A percentile compares a stretch with the other conserved stretches of the same genome.
Evolutionary conservation across 2,329 filamentous ascomycete genomes (phyloP).

Genomic region (Tricladium varicosporioides): DNA sequence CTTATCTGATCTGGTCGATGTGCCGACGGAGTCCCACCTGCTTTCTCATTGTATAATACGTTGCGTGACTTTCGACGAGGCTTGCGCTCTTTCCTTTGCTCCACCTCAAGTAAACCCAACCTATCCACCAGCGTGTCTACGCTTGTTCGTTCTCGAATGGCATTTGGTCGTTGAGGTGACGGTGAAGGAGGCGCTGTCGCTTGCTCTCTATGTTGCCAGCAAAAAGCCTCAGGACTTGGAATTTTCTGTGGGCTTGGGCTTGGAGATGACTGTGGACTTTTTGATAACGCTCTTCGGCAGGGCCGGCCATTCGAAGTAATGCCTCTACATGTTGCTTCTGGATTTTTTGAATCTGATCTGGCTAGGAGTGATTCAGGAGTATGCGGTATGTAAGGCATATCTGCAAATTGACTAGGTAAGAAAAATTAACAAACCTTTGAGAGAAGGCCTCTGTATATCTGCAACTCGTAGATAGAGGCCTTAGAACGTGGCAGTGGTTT

Average conservation of each 20-base stretch:
- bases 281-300: slow-evolving; percentile 70
- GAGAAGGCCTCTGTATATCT: slow-evolving; percentile 6
- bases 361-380: slow-evolving; percentile 80
- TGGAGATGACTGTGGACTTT: slow-evolving; percentile 34
- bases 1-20: not conserved
- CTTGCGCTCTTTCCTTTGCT: slow-evolving; percentile 35
- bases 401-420: slow-evolving; percentile 13
- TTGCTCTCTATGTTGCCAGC: slow-evolving; percentile 95
- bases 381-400: slow-evolving; percentile 64
- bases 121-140: slow-evolving; percentile 84
- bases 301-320: slow-evolving; percentile 79
- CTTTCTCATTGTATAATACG: slow-evolving; percentile 11
- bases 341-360: slow-evolving; percentile 82
- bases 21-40: not conserved
- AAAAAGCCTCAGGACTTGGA: slow-evolving; percentile 53
- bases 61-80: slow-evolving; percentile 26
- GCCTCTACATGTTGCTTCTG: slow-evolving; percentile 81
- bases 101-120: slow-evolving; percentile 69
- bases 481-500: slow-evolving; percentile 18
- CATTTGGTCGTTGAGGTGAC: slow-evolving; percentile 36
- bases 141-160: slow-evolving; percentile 66
- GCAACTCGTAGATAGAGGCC: slow-evolving; percentile 5
- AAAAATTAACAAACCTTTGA: slow-evolving; percentile 20
- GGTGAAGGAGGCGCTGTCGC: slow-evolving; percentile 40
- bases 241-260: slow-evolving; percentile 25